phyloP scores from a whole-genome alignment of 169 alveolate species.

The Plasmodium chabaudi region DNA sequence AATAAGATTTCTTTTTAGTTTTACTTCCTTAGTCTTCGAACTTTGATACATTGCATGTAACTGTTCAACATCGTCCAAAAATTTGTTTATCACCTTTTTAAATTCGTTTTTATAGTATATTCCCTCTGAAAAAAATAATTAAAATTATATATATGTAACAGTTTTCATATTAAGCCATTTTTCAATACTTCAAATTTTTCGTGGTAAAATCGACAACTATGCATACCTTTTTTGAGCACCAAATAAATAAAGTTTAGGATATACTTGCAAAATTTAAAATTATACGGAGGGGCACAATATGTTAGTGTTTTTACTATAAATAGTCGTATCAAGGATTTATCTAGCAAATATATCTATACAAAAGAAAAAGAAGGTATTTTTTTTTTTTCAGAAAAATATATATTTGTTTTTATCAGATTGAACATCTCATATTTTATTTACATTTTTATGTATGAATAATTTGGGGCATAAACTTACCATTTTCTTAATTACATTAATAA shows the following conservation, averaged over 20 bases:
- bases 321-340: constrained; percentile 79
- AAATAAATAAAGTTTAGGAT: constrained; percentile 34
- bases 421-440: not conserved
- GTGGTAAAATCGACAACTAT: not conserved
- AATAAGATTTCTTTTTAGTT: not conserved
- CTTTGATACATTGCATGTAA: constrained; percentile 45
- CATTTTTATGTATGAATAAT: not conserved
- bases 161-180: not conserved
- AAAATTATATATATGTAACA: not conserved
- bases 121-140: constrained; percentile 35
- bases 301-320: constrained; percentile 77
- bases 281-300: constrained; percentile 82
- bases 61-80: constrained; percentile 45
- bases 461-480: constrained; percentile 34
- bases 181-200: not conserved
- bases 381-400: not conserved
- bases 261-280: constrained; percentile 74
- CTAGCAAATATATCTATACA: constrained; percentile 55
- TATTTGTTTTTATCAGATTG: not conserved
- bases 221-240: constrained; percentile 51
- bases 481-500: constrained; percentile 40
- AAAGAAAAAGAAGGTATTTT: not conserved
- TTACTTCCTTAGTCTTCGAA: constrained; percentile 55
- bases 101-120: constrained; percentile 61
- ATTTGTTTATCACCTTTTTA: constrained; percentile 48